Conservation (phyloP, 225 moss, liverwort and hornwort species). For the Marchantia paleacea region DNA sequence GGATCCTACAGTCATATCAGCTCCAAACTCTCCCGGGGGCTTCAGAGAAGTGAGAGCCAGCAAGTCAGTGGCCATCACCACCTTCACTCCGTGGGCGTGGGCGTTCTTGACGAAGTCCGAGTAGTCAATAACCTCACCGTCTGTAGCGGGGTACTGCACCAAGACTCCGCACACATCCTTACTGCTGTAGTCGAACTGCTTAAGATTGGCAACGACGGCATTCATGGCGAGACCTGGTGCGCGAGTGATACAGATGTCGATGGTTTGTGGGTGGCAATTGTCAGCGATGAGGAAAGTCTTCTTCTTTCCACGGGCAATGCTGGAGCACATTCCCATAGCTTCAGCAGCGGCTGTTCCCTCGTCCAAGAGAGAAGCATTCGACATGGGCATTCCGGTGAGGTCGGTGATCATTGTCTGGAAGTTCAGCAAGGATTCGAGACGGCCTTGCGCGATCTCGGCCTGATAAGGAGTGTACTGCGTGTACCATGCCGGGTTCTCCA, state of each 20-base stretch:
- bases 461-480: constrained; percentile 99
- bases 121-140: constrained; percentile 74
- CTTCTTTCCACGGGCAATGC: constrained; percentile 80
- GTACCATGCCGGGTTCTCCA: constrained; percentile 99
- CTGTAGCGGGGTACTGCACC: constrained; percentile 93
- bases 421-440: constrained; percentile 89
- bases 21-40: constrained; percentile 92
- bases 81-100: constrained; percentile 87
- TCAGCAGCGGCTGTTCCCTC: constrained; percentile 96
- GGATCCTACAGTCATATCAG: constrained; percentile 95
- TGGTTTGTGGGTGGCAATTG: constrained; percentile 91
- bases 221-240: constrained; percentile 84
- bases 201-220: constrained; percentile 54
- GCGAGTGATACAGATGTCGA: constrained; percentile 85
- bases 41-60: constrained; percentile 69
- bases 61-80: constrained; percentile 96
- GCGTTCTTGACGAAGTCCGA: constrained; percentile 80
- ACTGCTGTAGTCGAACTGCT: constrained; percentile 74
- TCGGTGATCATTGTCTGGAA: constrained; percentile 89
- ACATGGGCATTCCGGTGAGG: constrained; percentile 95
- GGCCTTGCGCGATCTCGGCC: constrained; percentile 96
- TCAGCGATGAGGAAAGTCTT: constrained; percentile 82
- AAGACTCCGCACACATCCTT: constrained; percentile 91
- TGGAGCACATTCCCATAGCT: constrained; percentile 94
- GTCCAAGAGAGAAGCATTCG: constrained; percentile 85